These are phyloP conservation scores for Phycomyces blakesleeanus DNA, from an alignment of 192 early-diverging fungal species.

Conservation along the genomic window DNA sequence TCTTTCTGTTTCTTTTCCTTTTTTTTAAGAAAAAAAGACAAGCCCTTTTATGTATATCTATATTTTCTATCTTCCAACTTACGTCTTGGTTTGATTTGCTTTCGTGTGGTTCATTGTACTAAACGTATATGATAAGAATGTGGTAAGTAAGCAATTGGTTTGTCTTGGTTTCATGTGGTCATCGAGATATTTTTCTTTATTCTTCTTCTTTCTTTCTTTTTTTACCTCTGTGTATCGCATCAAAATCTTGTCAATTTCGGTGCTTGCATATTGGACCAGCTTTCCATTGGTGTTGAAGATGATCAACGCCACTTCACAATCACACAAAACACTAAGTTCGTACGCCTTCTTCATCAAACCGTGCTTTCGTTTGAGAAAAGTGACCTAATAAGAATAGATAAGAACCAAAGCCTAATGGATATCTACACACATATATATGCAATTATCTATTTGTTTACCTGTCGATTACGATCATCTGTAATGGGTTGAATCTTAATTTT, in stretches of 20 bases:
- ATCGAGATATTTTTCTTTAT: no score
- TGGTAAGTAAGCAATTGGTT: no score
- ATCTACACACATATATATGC: not conserved
- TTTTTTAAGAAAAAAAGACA: no score
- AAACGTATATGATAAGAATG: no score
- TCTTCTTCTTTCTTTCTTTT: no score
- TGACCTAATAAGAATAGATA: slow-evolving; percentile 65
- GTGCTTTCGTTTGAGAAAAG: slow-evolving; percentile 91
- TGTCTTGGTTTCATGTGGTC: no score
- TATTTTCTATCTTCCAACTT: no score
- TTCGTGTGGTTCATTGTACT: slow-evolving; percentile 40
- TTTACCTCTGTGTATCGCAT: slow-evolving; percentile 83
- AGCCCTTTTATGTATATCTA: no score
- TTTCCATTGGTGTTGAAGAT: slow-evolving; percentile 94
- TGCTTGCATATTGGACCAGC: slow-evolving; percentile 87
- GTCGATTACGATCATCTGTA: slow-evolving; percentile 88
- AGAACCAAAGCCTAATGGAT: no score
- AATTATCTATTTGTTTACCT: slow-evolving; percentile 51
- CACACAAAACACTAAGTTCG: slow-evolving; percentile 91
- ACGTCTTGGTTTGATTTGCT: slow-evolving; percentile 41
- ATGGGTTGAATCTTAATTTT: slow-evolving; percentile 95
- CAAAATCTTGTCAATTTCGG: slow-evolving; percentile 93
- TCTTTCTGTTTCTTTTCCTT: not conserved
- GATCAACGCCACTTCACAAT: slow-evolving; percentile 91
- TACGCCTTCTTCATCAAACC: slow-evolving; percentile 97